Percentiles rank a stretch among this genome's conserved stretches.
phyloP scores from a whole-genome alignment of 2,329 filamentous ascomycete genomes.

The Hypoxylon sp. region DNA sequence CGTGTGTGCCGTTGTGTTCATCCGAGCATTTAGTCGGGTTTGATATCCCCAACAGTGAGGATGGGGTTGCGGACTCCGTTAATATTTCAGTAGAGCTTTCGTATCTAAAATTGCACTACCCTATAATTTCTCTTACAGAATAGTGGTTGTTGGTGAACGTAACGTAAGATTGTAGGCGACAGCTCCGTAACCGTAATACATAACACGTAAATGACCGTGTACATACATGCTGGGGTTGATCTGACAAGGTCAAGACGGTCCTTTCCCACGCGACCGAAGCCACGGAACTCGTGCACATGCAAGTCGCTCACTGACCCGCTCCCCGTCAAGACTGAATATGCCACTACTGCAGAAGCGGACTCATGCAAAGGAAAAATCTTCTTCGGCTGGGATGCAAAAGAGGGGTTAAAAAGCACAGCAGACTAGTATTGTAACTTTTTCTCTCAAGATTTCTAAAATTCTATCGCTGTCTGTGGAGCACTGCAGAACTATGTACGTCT shows the following conservation, averaged over 20 bases:
- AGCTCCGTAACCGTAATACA: constrained; percentile 18
- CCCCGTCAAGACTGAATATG: constrained; percentile 19
- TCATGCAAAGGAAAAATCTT: constrained; percentile 41
- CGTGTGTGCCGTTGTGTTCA: constrained; percentile 5
- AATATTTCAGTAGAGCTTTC: background rate
- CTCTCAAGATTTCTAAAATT: constrained; percentile 23
- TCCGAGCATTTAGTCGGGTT: constrained; percentile 10
- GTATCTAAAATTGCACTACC: constrained; percentile 5
- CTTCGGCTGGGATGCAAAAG: constrained; percentile 34
- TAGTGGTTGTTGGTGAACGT: constrained; percentile 9
- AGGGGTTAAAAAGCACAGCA: constrained; percentile 31
- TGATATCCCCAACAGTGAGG: background rate
- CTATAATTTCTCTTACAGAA: constrained; percentile 11
- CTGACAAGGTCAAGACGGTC: constrained; percentile 35
- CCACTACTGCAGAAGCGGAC: constrained; percentile 42
- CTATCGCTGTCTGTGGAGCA: constrained; percentile 38
- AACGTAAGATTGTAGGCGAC: constrained; percentile 14
- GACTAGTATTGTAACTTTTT: constrained; percentile 20
- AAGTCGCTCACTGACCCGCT: constrained; percentile 31
- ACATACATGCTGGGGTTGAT: constrained; percentile 29
- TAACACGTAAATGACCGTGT: constrained; percentile 22
- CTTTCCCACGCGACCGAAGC: constrained; percentile 41
- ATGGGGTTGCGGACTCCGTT: constrained; percentile 16
- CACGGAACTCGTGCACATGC: constrained; percentile 32
- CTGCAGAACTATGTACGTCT: constrained; percentile 33